Evolutionary conservation across 495 filamentous ascomycete species (phyloP).

Genomic region (Tuber aestivum): DNA sequence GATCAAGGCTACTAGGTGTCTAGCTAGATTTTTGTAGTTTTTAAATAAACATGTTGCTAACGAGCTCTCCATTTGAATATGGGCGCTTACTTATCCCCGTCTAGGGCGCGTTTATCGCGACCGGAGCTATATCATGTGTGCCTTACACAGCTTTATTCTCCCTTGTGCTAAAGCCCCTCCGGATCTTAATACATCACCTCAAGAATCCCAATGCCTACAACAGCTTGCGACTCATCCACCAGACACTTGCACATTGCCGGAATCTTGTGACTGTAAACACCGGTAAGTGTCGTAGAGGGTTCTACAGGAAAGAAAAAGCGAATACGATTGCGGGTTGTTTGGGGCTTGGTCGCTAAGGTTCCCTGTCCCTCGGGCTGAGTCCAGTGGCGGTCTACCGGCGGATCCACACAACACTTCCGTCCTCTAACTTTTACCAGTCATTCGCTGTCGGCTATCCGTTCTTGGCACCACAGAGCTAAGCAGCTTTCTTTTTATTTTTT

Average conservation of each 20-base stretch:
- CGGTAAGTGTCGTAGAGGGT: neutral
- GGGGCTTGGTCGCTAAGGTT: too few species aligned
- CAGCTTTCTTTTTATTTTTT: neutral
- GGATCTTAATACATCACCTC: neutral
- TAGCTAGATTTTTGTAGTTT: too few species aligned
- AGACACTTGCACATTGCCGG: too few species aligned
- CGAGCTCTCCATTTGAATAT: neutral
- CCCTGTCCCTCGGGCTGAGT: neutral
- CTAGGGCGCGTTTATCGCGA: neutral
- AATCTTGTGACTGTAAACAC: neutral
- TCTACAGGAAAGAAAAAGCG: neutral
- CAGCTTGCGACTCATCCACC: too few species aligned
- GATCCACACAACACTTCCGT: neutral
- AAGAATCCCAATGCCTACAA: too few species aligned
- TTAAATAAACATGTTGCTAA: neutral
- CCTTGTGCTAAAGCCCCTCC: neutral
- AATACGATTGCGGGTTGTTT: neutral
- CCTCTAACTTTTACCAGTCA: neutral
- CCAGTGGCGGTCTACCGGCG: too few species aligned
- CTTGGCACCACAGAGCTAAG: neutral
- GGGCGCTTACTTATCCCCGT: neutral
- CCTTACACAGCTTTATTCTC: neutral
- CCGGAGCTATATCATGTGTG: neutral
- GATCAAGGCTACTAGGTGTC: too few species aligned
- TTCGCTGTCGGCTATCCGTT: too few species aligned